These are phyloP conservation scores for Afroboletus lepidellus DNA, from an alignment of 1,284 basidiomycete genomes.

Conservation along the genomic window DNA sequence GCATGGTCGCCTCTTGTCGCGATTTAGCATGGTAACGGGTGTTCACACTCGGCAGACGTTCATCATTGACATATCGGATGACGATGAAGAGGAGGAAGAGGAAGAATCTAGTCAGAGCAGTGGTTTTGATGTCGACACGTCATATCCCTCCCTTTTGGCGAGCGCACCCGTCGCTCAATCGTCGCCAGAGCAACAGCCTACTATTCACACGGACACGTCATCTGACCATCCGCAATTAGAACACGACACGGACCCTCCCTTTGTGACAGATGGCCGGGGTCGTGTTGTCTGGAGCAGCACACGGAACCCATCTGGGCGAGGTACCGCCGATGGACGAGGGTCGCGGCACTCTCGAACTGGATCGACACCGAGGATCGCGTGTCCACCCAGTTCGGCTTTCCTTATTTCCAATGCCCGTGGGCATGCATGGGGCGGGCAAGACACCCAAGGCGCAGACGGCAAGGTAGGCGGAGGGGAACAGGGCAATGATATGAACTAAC, in stretches of 20 bases:
- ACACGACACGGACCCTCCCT: constrained; percentile 51
- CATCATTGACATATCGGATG: constrained; percentile 34
- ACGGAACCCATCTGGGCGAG: constrained; percentile 22
- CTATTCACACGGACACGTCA: constrained; percentile 7
- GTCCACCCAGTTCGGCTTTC: constrained; percentile 18
- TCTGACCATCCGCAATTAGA: constrained; percentile 19
- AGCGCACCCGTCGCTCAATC: not conserved
- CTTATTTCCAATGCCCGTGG: constrained; percentile 46
- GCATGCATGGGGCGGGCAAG: constrained; percentile 33
- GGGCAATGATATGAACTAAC: constrained; percentile 14
- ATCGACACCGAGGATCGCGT: constrained; percentile 19
- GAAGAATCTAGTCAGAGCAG: constrained; percentile 31
- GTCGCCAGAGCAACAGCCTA: constrained; percentile 2
- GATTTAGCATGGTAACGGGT: constrained; percentile 28
- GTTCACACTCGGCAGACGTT: constrained; percentile 26
- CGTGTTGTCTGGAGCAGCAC: constrained; percentile 57
- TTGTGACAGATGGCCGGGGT: constrained; percentile 54
- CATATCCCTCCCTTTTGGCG: not conserved
- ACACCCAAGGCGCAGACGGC: constrained; percentile 13
- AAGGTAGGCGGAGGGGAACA: constrained; percentile 21
- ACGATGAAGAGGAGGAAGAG: constrained; percentile 32
- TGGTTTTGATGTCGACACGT: not conserved
- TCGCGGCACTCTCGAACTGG: constrained; percentile 20
- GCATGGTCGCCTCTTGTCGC: constrained; percentile 16
- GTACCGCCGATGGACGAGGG: constrained; percentile 19